Conservation (phyloP, 768 basidiomycete genomes). For the Pleurotus sapidus region DNA sequence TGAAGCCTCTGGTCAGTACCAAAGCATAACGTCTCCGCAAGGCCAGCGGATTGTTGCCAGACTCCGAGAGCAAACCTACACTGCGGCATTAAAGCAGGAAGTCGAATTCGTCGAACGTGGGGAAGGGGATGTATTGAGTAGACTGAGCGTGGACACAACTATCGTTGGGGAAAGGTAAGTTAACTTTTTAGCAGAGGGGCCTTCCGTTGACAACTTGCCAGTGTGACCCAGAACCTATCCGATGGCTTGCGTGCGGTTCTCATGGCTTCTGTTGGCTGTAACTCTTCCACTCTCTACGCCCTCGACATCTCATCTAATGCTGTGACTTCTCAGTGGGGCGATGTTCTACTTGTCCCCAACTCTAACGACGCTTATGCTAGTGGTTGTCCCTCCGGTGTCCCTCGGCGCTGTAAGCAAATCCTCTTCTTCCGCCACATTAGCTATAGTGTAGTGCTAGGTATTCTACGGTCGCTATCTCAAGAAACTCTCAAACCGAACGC, state of each 20-base stretch:
- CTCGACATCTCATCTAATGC: neutral
- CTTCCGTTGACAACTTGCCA: slow-evolving; percentile 17
- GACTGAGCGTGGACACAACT: slow-evolving; percentile 87
- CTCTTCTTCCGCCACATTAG: neutral
- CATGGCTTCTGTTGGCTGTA: slow-evolving; percentile 92
- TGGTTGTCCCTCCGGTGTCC: slow-evolving; percentile 85
- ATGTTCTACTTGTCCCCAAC: slow-evolving; percentile 94
- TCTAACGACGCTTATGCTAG: slow-evolving; percentile 89
- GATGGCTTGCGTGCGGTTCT: slow-evolving; percentile 83
- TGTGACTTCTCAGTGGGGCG: slow-evolving; percentile 57
- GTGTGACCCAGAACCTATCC: slow-evolving; percentile 77
- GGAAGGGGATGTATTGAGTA: slow-evolving; percentile 90
- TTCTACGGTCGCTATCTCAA: slow-evolving; percentile 96
- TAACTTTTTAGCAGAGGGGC: neutral
- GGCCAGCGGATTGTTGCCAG: slow-evolving; percentile 92
- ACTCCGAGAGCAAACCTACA: slow-evolving; percentile 77
- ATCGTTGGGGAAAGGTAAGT: slow-evolving; percentile 89
- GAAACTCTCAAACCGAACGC: slow-evolving; percentile 85
- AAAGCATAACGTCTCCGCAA: slow-evolving; percentile 12
- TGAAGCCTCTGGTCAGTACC: too few species aligned
- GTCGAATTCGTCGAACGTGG: slow-evolving; percentile 91
- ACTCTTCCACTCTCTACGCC: slow-evolving; percentile 24
- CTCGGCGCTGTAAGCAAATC: slow-evolving; percentile 65
- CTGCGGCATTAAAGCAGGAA: slow-evolving; percentile 83
- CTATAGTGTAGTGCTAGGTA: slow-evolving; percentile 48